phyloP scores from a whole-genome alignment of 1,139 yeast genomes.

The Geotrichum aggregatum region DNA sequence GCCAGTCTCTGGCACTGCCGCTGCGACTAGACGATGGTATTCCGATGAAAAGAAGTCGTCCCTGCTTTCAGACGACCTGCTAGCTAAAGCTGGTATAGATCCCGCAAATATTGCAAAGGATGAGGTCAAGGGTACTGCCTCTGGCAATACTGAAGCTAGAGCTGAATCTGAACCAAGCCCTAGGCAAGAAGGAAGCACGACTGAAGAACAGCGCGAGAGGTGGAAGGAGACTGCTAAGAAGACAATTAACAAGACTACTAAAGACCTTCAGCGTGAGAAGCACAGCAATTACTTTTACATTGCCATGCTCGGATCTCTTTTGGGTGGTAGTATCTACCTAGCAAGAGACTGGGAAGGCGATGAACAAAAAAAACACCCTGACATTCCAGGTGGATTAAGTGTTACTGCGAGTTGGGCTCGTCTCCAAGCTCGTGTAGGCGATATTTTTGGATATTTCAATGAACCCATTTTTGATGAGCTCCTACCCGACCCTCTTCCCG shows the following conservation, averaged over 20 bases:
- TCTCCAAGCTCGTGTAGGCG: conserved; percentile 63
- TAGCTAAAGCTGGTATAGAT: conserved; percentile 81
- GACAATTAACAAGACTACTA: conserved; percentile 56
- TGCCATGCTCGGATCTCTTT: conserved; percentile 54
- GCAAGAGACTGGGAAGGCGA: conserved; percentile 83
- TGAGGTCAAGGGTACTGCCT: conserved; percentile 26
- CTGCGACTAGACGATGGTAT: conserved; percentile 2
- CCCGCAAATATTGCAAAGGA: conserved; percentile 37
- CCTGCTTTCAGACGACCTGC: conserved; percentile 73
- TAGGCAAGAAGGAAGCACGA: conserved; percentile 21
- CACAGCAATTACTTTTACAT: conserved; percentile 34
- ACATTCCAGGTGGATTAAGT: conserved; percentile 63
- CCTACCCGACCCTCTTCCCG: conserved; percentile 87
- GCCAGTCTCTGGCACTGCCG: background rate
- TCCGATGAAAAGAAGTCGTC: conserved; percentile 40
- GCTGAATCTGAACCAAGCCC: conserved; percentile 27
- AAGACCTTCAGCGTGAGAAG: conserved; percentile 55
- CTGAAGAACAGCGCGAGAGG: conserved; percentile 31
- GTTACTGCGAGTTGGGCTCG: conserved; percentile 51
- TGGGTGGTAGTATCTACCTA: conserved; percentile 69
- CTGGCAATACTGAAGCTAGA: conserved; percentile 25
- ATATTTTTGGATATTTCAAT: conserved; percentile 76
- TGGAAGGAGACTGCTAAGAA: conserved; percentile 41
- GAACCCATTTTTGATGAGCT: conserved; percentile 93
- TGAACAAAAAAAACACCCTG: conserved; percentile 50